A percentile compares a stretch with the other conserved stretches of the same genome.
phyloP scores from a whole-genome alignment of 306 rosid species.

The Luffa aegyptiaca region DNA sequence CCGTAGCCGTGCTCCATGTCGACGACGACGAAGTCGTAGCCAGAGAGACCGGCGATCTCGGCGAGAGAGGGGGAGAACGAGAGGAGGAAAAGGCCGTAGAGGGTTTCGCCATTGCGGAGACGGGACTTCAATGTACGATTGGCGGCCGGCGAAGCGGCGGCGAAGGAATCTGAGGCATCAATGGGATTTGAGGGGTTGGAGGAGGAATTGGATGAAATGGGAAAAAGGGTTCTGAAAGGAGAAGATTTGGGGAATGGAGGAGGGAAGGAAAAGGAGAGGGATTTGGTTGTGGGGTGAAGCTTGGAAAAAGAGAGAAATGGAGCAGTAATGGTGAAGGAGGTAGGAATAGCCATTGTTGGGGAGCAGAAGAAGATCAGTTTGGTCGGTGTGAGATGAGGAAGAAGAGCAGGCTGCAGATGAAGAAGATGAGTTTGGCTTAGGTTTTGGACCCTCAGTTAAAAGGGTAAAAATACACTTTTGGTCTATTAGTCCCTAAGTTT shows the following conservation, averaged over 20 bases:
- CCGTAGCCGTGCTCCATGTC: constrained; percentile 92
- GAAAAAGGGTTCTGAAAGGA: constrained; percentile 23
- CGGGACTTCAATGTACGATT: constrained; percentile 41
- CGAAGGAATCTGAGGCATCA: constrained; percentile 24
- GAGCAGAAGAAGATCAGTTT: neutral
- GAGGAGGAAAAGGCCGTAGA: constrained; percentile 71
- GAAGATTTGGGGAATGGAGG: constrained; percentile 4
- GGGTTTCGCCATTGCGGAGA: constrained; percentile 55
- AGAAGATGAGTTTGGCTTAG: neutral
- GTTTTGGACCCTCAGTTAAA: neutral
- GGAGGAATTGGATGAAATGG: neutral
- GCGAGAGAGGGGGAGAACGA: constrained; percentile 73
- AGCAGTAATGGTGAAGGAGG: neutral
- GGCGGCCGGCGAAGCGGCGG: neutral
- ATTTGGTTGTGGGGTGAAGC: neutral
- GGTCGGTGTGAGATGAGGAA: neutral
- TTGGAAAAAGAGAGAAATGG: constrained; percentile 6
- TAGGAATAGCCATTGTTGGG: neutral
- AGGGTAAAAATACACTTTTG: no score
- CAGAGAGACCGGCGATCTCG: constrained; percentile 66
- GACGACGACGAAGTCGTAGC: constrained; percentile 65
- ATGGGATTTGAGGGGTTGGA: constrained; percentile 7
- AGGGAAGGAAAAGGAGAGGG: neutral
- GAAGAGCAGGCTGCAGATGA: neutral
- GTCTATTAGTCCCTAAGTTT: no score